Percentiles rank a stretch among this genome's conserved stretches.
Evolutionary conservation across 768 basidiomycete species (phyloP).

Genomic region (Lanmaoa rubissima): DNA sequence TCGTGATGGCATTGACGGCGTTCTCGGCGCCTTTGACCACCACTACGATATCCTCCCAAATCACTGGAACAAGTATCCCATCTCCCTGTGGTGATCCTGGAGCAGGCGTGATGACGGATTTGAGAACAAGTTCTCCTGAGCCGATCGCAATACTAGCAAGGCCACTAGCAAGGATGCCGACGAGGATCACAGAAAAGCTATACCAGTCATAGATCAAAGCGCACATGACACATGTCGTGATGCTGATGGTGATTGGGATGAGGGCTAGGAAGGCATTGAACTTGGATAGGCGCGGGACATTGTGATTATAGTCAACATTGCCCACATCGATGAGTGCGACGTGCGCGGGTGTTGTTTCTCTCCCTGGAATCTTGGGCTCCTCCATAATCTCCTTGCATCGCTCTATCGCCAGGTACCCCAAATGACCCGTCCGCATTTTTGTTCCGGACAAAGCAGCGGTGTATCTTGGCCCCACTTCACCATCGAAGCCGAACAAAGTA

Average conservation of each 20-base stretch:
- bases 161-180: constrained; percentile 33
- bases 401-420: constrained; percentile 27
- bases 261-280: constrained; percentile 6
- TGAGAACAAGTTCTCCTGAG: constrained; percentile 20
- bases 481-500: constrained; percentile 25
- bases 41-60: constrained; percentile 19
- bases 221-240: constrained; percentile 23
- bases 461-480: constrained; percentile 27
- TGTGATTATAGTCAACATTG: background rate
- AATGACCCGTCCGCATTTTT: constrained; percentile 28
- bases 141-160: constrained; percentile 27
- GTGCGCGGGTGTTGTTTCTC: constrained; percentile 6
- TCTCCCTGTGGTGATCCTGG: constrained; percentile 23
- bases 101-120: constrained; percentile 12
- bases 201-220: constrained; percentile 30
- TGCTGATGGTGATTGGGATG: constrained; percentile 28
- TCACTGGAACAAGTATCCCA: constrained; percentile 21
- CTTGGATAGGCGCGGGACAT: constrained; percentile 3
- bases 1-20: constrained; percentile 29
- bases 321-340: constrained; percentile 22
- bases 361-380: constrained; percentile 5
- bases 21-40: constrained; percentile 30
- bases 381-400: constrained; percentile 10
- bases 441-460: constrained; percentile 27
- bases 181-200: constrained; percentile 28